A percentile compares a stretch with the other conserved stretches of the same genome.
Evolutionary conservation across 192 early-diverging fungal species (phyloP).

Genomic region (Podila verticillata): DNA sequence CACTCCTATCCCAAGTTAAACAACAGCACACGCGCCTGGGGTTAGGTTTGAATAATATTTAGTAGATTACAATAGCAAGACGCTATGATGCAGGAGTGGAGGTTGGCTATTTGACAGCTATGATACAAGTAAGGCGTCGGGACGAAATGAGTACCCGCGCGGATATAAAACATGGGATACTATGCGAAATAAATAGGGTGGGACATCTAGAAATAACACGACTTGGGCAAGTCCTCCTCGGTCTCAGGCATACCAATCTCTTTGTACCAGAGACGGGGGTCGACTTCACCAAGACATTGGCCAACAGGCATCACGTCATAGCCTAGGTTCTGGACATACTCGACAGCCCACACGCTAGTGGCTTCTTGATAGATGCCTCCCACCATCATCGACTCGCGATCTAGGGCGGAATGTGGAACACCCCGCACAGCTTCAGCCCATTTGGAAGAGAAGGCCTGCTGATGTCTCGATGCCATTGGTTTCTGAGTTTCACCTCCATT

Average conservation of each 20-base stretch:
- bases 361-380: conserved; percentile 47
- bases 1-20: too few relatives aligned
- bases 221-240: conserved; percentile 6
- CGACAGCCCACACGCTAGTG: conserved; percentile 38
- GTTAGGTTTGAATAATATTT: too few relatives aligned
- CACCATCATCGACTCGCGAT: conserved; percentile 36
- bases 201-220: conserved; percentile 13
- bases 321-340: conserved; percentile 39
- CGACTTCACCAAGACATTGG: conserved; percentile 32
- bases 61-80: too few relatives aligned
- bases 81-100: too few relatives aligned
- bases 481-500: background rate
- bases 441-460: conserved; percentile 24
- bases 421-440: conserved; percentile 47
- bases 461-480: background rate
- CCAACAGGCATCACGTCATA: conserved; percentile 37
- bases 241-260: conserved; percentile 29
- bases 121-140: too few relatives aligned
- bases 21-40: too few relatives aligned
- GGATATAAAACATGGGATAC: background rate
- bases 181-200: background rate
- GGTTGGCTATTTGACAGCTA: too few relatives aligned
- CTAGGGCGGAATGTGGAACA: conserved; percentile 17
- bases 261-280: conserved; percentile 49
- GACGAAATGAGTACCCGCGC: too few relatives aligned